These are phyloP conservation scores for Sesbania bispinosa DNA, from an alignment of 306 rosid genomes.

Conservation along the genomic window DNA sequence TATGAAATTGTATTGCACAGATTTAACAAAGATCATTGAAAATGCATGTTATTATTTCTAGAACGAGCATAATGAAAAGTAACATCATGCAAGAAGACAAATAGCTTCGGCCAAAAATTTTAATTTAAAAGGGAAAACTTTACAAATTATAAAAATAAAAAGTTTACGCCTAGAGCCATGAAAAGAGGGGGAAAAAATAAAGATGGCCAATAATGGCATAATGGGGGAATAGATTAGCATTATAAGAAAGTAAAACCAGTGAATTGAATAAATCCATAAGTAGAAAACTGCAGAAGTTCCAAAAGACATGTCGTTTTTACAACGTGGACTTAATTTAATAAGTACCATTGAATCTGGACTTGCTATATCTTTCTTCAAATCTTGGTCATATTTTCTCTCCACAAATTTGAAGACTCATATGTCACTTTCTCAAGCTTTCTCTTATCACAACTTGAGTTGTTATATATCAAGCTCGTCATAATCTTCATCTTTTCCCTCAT, in stretches of 20 bases:
- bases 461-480: constrained; percentile 21
- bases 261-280: constrained; percentile 25
- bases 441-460: constrained; percentile 26
- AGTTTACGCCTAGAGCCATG: neutral
- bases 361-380: constrained; percentile 15
- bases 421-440: constrained; percentile 38
- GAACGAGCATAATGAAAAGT: neutral
- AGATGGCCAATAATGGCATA: constrained; percentile 22
- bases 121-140: neutral
- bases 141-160: too few species aligned
- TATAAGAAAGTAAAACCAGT: constrained; percentile 14
- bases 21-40: neutral
- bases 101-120: neutral
- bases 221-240: constrained; percentile 25
- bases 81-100: neutral
- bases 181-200: neutral
- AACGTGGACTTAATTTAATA: constrained; percentile 40
- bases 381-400: too few species aligned
- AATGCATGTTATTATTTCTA: neutral
- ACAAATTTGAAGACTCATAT: too few species aligned
- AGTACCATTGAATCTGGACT: constrained; percentile 67
- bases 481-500: constrained; percentile 27
- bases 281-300: neutral
- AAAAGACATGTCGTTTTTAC: constrained; percentile 47
- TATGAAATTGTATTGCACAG: neutral